Conservation (phyloP, 441 rosid genomes). For the Arabidopsis hybrid region DNA sequence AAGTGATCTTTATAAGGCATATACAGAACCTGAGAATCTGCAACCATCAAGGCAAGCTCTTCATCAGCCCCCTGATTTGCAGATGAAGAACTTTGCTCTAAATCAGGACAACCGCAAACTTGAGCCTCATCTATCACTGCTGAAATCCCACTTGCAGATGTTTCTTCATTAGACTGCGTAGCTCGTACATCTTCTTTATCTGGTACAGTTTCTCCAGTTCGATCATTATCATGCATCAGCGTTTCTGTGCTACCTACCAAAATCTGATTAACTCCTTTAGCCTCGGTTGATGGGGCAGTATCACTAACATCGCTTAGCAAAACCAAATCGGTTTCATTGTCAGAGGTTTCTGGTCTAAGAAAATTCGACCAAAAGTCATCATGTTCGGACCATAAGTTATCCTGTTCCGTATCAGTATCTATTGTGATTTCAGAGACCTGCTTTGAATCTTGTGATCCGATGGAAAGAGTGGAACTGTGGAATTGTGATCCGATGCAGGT, state of each 20-base stretch:
- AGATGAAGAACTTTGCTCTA: conserved; percentile 52
- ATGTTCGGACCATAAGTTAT: neutral
- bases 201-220: conserved; percentile 2
- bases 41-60: conserved; percentile 60
- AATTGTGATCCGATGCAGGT: conserved; percentile 43
- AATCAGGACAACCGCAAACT: conserved; percentile 45
- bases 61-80: conserved; percentile 60
- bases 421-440: conserved; percentile 45
- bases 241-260: conserved; percentile 22
- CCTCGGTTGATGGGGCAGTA: conserved; percentile 13
- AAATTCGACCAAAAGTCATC: conserved; percentile 55
- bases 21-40: conserved; percentile 69
- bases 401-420: conserved; percentile 42
- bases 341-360: no score
- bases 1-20: conserved; percentile 66
- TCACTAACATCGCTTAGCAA: conserved; percentile 13
- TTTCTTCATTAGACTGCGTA: conserved; percentile 44
- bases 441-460: neutral
- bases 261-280: conserved; percentile 19
- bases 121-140: conserved; percentile 38
- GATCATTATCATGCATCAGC: conserved; percentile 23
- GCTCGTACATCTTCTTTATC: conserved; percentile 35
- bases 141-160: conserved; percentile 40
- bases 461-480: neutral
- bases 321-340: conserved; percentile 37